Base-by-base conservation (phyloP, 768 basidiomycete genomes). In the Calocybe gangraenosa region DNA sequence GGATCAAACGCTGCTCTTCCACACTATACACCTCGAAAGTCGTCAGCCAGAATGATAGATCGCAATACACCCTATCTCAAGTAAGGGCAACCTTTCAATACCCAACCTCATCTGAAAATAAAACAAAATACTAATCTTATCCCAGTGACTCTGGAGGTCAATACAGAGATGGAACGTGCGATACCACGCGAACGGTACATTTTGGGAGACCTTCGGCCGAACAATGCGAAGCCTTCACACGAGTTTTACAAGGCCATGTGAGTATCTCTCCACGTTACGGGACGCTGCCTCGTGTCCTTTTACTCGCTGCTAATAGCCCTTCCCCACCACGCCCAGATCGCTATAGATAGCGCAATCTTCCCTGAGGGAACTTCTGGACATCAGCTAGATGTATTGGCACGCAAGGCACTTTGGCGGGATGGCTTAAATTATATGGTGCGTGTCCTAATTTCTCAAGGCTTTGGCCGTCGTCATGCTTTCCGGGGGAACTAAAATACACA, bases 191-290 rank as follows among this genome's bases (percentile, higher is more conserved):
- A 39, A 90, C 88, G 0, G 66, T 91, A 21, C 88, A 92, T 67
- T 90, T 94, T 58, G 92, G 92, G 33, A 77, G 82, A n/a, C 88
- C 89, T 6, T 81, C 84, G n/a, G 49, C 72, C n/a, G 86, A 91
- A 51, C 84, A 91, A 61, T 84, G 81, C 60, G 87, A 93, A 53
- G 92, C 95, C 1, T 99, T 83, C 65, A 99, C 96, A 22, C 76
- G 92, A 37, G 96, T 98, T 34, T 63, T 99, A 46, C 96, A 99
- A 66, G 95, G 94, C 7, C 96, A 99, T 68, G 90, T 92, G 71
- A 57, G 88, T 76, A 47, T 48, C 54, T 31, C 25, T 28, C 6
- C 48, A 55, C 42, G 9, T 52, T n/a, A n/a, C n/a, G n/a, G n/a
- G n/a, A n/a, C n/a, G n/a, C n/a, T n/a, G n/a, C n/a, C n/a, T n/a